phyloP scores from a whole-genome alignment of 768 basidiomycete species.

The Sporobolomyces phaffii region DNA sequence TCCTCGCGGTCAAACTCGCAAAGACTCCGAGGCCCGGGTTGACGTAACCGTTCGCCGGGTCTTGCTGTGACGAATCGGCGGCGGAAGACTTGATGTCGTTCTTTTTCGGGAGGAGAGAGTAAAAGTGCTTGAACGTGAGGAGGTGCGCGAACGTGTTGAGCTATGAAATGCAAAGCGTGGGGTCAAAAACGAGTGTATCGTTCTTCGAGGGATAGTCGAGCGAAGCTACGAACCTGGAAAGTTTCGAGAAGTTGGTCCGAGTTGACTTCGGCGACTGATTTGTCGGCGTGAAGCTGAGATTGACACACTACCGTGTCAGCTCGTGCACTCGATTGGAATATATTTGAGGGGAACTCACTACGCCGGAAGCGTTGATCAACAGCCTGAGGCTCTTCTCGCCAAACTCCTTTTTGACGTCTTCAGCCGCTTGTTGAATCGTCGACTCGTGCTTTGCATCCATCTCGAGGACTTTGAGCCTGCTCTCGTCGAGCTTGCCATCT shows the following conservation, averaged over 20 bases:
- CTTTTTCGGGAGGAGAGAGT: slow-evolving; percentile 47
- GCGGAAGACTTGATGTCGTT: slow-evolving; percentile 40
- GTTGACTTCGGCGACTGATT: slow-evolving; percentile 46
- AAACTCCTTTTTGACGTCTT: slow-evolving; percentile 43
- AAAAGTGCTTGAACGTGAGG: slow-evolving; percentile 50
- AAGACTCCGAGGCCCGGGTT: slow-evolving; percentile 43
- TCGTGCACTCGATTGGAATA: neutral
- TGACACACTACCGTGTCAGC: too few species aligned
- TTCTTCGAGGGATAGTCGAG: too few species aligned
- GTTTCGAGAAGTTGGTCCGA: slow-evolving; percentile 41
- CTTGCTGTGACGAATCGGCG: slow-evolving; percentile 32
- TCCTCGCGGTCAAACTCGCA: slow-evolving; percentile 48
- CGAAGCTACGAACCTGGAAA: too few species aligned
- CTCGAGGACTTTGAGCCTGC: slow-evolving; percentile 44
- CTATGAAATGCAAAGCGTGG: neutral
- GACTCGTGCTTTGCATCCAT: slow-evolving; percentile 46
- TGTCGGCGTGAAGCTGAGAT: slow-evolving; percentile 51
- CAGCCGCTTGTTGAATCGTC: slow-evolving; percentile 45
- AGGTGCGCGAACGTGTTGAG: slow-evolving; percentile 51
- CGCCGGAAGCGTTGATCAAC: slow-evolving; percentile 44
- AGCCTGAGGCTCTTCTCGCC: slow-evolving; percentile 46
- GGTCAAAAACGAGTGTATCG: too few species aligned
- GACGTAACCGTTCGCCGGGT: slow-evolving; percentile 46
- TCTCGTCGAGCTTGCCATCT: slow-evolving; percentile 30
- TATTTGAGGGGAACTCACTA: neutral